phyloP scores from a whole-genome alignment of 208 protist genomes.

The Tritrichomonas musculus region DNA sequence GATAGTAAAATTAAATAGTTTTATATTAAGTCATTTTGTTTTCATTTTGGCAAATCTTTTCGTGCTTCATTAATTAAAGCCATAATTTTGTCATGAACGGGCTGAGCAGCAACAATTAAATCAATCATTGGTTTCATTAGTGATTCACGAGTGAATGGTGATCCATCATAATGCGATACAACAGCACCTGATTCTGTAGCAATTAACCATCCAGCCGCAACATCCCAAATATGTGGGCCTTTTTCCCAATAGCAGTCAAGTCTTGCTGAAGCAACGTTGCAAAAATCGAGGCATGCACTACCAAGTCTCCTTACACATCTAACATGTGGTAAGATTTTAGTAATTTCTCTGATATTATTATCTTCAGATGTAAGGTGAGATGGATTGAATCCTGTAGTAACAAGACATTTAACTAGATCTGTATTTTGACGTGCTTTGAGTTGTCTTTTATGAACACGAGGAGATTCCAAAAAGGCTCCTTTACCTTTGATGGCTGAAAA shows the following conservation, averaged over 20 bases:
- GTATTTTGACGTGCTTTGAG: not conserved
- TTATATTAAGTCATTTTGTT: not conserved
- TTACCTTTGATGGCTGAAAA: not conserved
- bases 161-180: not conserved
- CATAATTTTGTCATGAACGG: not conserved
- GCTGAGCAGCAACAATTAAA: not conserved
- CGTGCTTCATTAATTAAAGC: not conserved
- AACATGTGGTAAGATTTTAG: not conserved
- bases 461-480: not conserved
- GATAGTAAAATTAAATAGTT: no score
- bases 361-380: not conserved
- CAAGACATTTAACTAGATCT: not conserved
- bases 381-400: not conserved
- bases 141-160: not conserved
- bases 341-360: not conserved
- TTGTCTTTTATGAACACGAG: not conserved
- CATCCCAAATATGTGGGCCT: slow-evolving; percentile 27
- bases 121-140: not conserved
- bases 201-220: not conserved
- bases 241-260: not conserved
- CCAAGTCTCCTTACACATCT: not conserved
- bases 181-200: not conserved
- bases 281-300: not conserved
- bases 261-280: not conserved
- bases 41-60: not conserved